These are phyloP conservation scores for Rhododendron molle DNA, from an alignment of 148 eudicot genomes.

Conservation along the genomic window DNA sequence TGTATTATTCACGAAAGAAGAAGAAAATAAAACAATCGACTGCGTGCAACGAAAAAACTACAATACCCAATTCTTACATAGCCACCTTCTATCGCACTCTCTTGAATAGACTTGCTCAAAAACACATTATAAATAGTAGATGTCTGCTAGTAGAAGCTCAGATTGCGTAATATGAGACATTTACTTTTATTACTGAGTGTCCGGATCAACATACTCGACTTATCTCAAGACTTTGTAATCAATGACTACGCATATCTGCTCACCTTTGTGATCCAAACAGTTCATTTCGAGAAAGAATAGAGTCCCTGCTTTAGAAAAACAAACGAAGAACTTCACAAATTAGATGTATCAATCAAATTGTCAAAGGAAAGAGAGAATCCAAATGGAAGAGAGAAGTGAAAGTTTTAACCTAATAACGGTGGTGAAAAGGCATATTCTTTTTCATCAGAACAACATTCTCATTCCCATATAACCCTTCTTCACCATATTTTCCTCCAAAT, in stretches of 20 bases:
- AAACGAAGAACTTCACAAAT: neutral
- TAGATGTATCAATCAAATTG: neutral
- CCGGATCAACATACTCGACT: neutral
- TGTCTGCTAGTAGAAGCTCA: neutral
- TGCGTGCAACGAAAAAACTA: neutral
- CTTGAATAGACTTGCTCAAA: neutral
- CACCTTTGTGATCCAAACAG: neutral
- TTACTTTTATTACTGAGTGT: neutral
- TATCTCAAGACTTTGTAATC: neutral
- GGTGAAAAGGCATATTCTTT: constrained; percentile 2
- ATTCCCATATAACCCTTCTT: neutral
- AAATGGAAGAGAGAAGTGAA: neutral
- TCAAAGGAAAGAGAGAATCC: neutral
- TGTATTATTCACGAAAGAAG: neutral
- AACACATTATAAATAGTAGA: neutral
- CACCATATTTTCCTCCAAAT: neutral
- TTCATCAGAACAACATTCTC: constrained; percentile 6
- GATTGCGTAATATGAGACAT: neutral
- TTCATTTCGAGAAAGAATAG: neutral
- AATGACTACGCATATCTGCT: neutral
- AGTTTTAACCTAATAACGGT: constrained; percentile 8
- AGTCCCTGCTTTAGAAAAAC: neutral
- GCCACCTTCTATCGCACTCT: neutral
- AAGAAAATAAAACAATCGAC: neutral
- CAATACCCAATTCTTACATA: neutral